Percentiles rank a stretch among this genome's conserved stretches.
Conservation (phyloP, 2,329 filamentous ascomycete genomes). For the Penicillium sp. region DNA sequence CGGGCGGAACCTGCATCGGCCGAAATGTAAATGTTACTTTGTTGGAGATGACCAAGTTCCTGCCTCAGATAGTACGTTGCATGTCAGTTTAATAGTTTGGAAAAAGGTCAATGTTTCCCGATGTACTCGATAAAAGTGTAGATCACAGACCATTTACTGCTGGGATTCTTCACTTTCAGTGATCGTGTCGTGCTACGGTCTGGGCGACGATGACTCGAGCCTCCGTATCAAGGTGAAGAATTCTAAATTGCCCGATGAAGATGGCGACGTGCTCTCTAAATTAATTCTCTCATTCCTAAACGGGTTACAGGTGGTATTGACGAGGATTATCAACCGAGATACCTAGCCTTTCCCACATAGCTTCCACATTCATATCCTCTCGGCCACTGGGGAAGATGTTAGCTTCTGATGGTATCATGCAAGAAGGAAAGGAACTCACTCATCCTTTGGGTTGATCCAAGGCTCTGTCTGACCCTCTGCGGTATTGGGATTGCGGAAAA, state of each 20-base stretch:
- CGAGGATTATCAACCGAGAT: constrained; percentile 26
- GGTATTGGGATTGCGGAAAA: constrained; percentile 37
- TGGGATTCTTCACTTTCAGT: not conserved
- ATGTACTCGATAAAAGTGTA: too few species aligned
- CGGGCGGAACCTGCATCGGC: too few species aligned
- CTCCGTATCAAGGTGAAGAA: too few species aligned
- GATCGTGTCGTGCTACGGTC: not conserved
- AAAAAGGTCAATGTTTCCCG: too few species aligned
- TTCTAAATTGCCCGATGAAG: not conserved
- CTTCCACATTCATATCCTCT: constrained; percentile 39
- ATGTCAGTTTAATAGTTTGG: too few species aligned
- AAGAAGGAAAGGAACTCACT: constrained; percentile 24
- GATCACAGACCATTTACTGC: too few species aligned
- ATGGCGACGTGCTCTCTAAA: too few species aligned
- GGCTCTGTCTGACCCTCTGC: constrained; percentile 35
- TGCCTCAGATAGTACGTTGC: too few species aligned
- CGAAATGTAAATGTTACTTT: too few species aligned
- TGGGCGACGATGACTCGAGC: not conserved
- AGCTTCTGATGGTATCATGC: not conserved
- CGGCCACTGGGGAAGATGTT: constrained; percentile 23
- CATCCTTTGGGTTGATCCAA: constrained; percentile 27
- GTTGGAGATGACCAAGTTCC: too few species aligned
- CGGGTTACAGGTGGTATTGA: constrained; percentile 32
- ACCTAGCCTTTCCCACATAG: constrained; percentile 34
- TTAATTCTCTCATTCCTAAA: too few species aligned